A percentile compares a stretch with the other conserved stretches of the same genome.
Evolutionary conservation across 2,329 filamentous ascomycete species (phyloP).

Genomic region (Pezicula radicicola): DNA sequence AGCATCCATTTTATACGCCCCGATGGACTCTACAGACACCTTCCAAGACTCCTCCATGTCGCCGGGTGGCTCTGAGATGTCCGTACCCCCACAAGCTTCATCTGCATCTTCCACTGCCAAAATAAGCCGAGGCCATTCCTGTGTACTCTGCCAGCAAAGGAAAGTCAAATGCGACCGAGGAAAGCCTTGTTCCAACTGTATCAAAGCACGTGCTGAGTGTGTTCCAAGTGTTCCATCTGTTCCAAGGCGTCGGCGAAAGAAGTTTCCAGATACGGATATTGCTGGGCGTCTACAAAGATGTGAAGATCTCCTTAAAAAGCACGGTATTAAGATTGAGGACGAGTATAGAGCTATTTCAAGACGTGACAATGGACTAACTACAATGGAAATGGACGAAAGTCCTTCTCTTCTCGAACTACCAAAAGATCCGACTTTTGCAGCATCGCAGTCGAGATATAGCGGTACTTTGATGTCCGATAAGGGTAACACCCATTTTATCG

Average conservation of each 20-base stretch:
- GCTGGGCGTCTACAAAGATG: conserved; percentile 21
- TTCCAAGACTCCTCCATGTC: no score
- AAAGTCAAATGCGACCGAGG: conserved; percentile 26
- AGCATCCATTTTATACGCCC: no score
- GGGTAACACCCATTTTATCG: no score
- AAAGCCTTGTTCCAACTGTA: conserved; percentile 23
- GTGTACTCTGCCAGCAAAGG: conserved; percentile 23
- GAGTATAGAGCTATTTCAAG: neutral
- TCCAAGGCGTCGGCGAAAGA: conserved; percentile 19
- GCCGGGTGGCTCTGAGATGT: no score
- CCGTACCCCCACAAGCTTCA: no score
- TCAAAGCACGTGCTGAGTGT: conserved; percentile 19
- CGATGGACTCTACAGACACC: no score
- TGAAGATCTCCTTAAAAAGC: conserved; percentile 17
- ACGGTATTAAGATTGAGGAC: conserved; percentile 23
- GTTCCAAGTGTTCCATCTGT: conserved; percentile 15
- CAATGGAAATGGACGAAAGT: conserved; percentile 5
- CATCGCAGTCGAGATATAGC: no score
- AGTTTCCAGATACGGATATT: conserved; percentile 23
- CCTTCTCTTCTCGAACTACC: neutral
- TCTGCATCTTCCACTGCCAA: no score
- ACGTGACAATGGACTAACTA: neutral
- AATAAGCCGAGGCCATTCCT: conserved; percentile 13
- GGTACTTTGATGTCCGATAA: no score
- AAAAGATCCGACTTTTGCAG: no score